Percentiles rank a stretch among this genome's conserved stretches.
Evolutionary conservation across 495 filamentous ascomycete species (phyloP).

Genomic region (Penicillium manginii): DNA sequence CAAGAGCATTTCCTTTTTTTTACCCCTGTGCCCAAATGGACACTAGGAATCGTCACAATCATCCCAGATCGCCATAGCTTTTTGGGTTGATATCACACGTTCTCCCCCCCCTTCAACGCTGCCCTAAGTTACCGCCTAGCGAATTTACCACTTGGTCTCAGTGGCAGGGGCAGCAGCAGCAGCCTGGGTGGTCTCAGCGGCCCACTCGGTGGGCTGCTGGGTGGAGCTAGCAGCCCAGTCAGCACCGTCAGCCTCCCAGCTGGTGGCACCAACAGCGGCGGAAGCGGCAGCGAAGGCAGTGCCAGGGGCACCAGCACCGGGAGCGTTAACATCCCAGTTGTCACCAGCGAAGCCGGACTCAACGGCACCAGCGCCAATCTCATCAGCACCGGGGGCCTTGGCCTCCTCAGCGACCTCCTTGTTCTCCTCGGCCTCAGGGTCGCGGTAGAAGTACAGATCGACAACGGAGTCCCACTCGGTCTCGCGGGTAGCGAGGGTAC

Average conservation of each 20-base stretch:
- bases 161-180: constrained; percentile 23
- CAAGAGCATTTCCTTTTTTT: constrained; percentile 28
- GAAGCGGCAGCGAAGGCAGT: constrained; percentile 63
- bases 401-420: constrained; percentile 78
- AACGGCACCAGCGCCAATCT: constrained; percentile 77
- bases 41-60: constrained; percentile 26
- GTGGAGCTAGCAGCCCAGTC: constrained; percentile 71
- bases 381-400: constrained; percentile 77
- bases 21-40: constrained; percentile 15
- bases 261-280: constrained; percentile 63
- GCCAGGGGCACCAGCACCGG: constrained; percentile 61
- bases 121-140: constrained; percentile 33
- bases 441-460: constrained; percentile 99
- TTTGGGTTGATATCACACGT: constrained; percentile 26
- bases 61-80: constrained; percentile 34
- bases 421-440: constrained; percentile 97
- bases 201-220: constrained; percentile 68
- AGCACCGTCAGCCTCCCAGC: constrained; percentile 80
- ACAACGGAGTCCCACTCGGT: constrained; percentile 98
- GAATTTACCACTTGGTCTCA: constrained; percentile 69
- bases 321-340: constrained; percentile 59
- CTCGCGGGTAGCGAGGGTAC: constrained; percentile 91
- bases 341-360: constrained; percentile 78
- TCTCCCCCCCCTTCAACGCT: constrained; percentile 37
- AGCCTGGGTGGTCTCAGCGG: constrained; percentile 59